phyloP scores from a whole-genome alignment of 176 grass and related monocot species.

The Triticum urartu region DNA sequence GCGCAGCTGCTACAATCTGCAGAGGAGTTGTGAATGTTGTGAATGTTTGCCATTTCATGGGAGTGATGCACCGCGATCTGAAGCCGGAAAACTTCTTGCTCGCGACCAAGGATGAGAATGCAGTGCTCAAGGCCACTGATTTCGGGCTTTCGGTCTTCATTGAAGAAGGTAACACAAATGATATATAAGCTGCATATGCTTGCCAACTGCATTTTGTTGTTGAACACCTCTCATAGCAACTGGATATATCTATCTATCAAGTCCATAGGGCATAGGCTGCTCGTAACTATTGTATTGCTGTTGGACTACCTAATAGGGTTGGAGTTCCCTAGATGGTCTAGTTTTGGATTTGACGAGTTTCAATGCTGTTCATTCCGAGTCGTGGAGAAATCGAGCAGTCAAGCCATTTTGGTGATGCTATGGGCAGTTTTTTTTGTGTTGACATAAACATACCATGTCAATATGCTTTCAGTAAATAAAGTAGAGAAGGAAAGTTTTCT shows the following conservation, averaged over 20 bases:
- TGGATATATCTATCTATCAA: not conserved
- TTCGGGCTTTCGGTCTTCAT: slow-evolving; percentile 98
- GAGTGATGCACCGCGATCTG: slow-evolving; percentile 94
- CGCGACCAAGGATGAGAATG: slow-evolving; percentile 83
- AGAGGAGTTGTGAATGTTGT: slow-evolving; percentile 94
- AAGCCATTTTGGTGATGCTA: not conserved
- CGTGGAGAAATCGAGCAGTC: not conserved
- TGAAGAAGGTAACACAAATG: slow-evolving; percentile 73
- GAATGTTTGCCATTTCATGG: slow-evolving; percentile 96
- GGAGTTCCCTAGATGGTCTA: not conserved
- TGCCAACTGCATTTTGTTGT: not conserved
- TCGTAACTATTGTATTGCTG: slow-evolving; percentile 12
- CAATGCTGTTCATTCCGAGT: not conserved
- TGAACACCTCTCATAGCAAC: not conserved
- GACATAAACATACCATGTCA: not conserved
- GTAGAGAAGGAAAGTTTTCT: not conserved
- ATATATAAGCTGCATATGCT: slow-evolving; percentile 24
- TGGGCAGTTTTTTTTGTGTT: no score
- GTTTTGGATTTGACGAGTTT: not conserved
- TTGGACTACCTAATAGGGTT: not conserved
- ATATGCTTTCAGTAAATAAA: slow-evolving; percentile 9
- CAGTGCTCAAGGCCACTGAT: slow-evolving; percentile 97
- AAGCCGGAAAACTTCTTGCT: slow-evolving; percentile 98
- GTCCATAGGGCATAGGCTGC: not conserved
- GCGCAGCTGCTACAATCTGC: slow-evolving; percentile 78